Conservation (phyloP, 2,329 filamentous ascomycete species). For the Alternaria viburni region DNA sequence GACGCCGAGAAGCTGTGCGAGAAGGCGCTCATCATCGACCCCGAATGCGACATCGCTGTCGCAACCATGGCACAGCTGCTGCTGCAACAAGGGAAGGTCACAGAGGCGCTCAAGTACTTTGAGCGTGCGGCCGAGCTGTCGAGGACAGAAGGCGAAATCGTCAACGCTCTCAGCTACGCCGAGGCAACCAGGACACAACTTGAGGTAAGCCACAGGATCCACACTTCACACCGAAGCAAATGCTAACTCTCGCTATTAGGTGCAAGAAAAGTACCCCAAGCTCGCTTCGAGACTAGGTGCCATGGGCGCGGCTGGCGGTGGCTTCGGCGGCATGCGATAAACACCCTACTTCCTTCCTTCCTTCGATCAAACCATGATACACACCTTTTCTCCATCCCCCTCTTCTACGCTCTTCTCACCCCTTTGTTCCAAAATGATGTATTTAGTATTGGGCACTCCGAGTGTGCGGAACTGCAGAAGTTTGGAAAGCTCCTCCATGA, state of each 20-base stretch:
- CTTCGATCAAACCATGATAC: neutral
- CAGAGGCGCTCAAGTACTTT: slow-evolving; percentile 94
- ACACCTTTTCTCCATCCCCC: neutral
- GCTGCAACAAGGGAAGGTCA: slow-evolving; percentile 96
- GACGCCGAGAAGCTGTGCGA: slow-evolving; percentile 97
- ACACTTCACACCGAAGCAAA: too few relatives aligned
- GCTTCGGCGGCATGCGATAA: slow-evolving; percentile 44
- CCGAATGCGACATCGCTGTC: slow-evolving; percentile 97
- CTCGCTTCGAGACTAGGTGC: slow-evolving; percentile 55
- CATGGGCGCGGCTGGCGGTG: slow-evolving; percentile 50
- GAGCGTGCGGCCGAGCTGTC: slow-evolving; percentile 94
- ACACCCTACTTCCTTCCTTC: neutral
- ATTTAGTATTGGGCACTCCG: slow-evolving; percentile 7
- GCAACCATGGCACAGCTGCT: slow-evolving; percentile 98
- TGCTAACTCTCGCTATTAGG: slow-evolving; percentile 28
- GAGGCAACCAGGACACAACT: slow-evolving; percentile 96
- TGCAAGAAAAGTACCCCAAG: slow-evolving; percentile 62
- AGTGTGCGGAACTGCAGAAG: neutral
- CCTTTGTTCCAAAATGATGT: slow-evolving; percentile 7
- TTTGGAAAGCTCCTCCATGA: neutral
- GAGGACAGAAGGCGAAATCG: slow-evolving; percentile 91
- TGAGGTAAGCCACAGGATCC: slow-evolving; percentile 55
- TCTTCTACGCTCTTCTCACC: neutral
- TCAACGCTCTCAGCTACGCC: slow-evolving; percentile 95
- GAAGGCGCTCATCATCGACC: slow-evolving; percentile 96